Evolutionary conservation across 1,139 yeast genomes (phyloP).

Genomic region (Scheffersomyces quercinus): DNA sequence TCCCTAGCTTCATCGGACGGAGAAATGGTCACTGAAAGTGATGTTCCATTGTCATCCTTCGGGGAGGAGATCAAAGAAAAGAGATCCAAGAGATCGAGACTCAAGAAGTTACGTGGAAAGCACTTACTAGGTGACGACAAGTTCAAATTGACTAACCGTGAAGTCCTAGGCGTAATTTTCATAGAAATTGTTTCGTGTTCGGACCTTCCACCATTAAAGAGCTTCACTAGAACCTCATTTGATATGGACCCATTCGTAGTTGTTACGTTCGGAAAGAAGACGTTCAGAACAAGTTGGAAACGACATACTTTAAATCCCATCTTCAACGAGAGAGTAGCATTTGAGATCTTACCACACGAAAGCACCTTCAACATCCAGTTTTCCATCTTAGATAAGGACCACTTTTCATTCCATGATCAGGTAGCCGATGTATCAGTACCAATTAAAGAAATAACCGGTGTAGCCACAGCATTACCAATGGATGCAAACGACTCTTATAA

Average conservation of each 20-base stretch:
- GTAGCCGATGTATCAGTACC: conserved; percentile 67
- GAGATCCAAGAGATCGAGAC: conserved; percentile 7
- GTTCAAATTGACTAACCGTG: conserved; percentile 39
- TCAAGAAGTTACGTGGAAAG: conserved; percentile 5
- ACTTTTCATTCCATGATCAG: conserved; percentile 77
- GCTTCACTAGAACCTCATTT: conserved; percentile 67
- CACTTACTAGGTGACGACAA: conserved; percentile 9
- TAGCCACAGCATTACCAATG: conserved; percentile 20
- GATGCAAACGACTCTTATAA: neutral
- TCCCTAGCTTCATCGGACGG: conserved; percentile 18
- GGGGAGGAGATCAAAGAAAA: neutral
- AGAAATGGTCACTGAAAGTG: conserved; percentile 6
- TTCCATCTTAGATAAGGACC: conserved; percentile 80
- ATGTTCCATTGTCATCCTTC: neutral
- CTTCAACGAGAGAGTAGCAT: conserved; percentile 76
- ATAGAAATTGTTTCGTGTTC: conserved; percentile 73
- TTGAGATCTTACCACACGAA: conserved; percentile 74
- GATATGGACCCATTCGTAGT: conserved; percentile 98
- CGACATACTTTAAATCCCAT: conserved; percentile 83
- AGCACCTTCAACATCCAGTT: conserved; percentile 64
- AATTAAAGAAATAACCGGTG: conserved; percentile 46
- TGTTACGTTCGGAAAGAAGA: conserved; percentile 84
- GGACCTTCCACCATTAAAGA: conserved; percentile 67
- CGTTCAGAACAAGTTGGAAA: conserved; percentile 83
- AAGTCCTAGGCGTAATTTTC: conserved; percentile 70